Conservation (phyloP, 2,329 filamentous ascomycete genomes). For the Paraphoma chrysanthemicola region DNA sequence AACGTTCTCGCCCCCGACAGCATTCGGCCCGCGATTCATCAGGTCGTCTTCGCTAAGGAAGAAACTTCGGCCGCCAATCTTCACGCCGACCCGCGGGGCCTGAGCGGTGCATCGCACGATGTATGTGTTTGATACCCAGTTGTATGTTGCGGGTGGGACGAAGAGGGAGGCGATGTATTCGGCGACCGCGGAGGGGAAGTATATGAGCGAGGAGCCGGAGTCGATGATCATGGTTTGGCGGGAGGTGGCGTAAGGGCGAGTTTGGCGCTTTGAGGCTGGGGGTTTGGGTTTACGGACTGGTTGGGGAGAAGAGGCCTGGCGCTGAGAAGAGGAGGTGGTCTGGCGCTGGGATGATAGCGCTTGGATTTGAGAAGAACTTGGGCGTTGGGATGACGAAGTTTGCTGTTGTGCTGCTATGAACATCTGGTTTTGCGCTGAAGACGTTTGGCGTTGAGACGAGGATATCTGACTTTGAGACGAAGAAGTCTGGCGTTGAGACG, state of each 20-base stretch:
- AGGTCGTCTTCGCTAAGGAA: slow-evolving; percentile 24
- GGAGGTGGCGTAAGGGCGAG: neutral
- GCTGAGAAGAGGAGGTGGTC: too few relatives aligned
- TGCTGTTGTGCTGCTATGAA: too few relatives aligned
- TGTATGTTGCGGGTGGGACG: slow-evolving; percentile 22
- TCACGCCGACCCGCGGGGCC: slow-evolving; percentile 28
- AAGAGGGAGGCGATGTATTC: slow-evolving; percentile 28
- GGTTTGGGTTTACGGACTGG: neutral
- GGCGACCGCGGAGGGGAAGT: slow-evolving; percentile 25
- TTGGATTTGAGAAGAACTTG: too few relatives aligned
- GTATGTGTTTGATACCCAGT: slow-evolving; percentile 10
- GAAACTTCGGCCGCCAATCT: slow-evolving; percentile 19
- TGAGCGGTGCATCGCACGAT: slow-evolving; percentile 21
- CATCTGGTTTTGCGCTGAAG: too few relatives aligned
- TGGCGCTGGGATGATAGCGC: too few relatives aligned
- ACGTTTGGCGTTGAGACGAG: too few relatives aligned
- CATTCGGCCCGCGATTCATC: slow-evolving; percentile 17
- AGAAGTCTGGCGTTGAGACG: too few relatives aligned
- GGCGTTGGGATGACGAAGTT: too few relatives aligned
- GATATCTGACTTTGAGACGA: too few relatives aligned
- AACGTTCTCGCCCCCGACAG: slow-evolving; percentile 10
- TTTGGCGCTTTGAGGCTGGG: neutral
- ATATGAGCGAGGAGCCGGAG: slow-evolving; percentile 31
- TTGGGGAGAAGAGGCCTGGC: too few relatives aligned
- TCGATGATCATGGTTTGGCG: slow-evolving; percentile 30